A percentile compares a stretch with the other conserved stretches of the same genome.
Conservation (phyloP, 1,139 yeast species). For the Debaryomycetaceae sp. region DNA sequence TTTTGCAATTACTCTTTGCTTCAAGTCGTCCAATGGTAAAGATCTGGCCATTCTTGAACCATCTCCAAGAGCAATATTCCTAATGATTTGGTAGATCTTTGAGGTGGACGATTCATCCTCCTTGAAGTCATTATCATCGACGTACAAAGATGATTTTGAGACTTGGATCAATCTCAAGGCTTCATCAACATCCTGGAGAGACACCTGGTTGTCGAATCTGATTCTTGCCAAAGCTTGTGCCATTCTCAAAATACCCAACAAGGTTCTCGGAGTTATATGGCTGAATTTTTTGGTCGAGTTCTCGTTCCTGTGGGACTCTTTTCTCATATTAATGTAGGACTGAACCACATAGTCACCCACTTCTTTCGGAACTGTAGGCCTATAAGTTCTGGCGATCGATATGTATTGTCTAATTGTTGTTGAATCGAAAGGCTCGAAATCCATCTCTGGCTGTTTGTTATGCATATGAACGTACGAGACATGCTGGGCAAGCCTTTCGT, state of each 20-base stretch:
- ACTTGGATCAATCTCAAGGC: constrained; percentile 84
- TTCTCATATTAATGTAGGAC: constrained; percentile 87
- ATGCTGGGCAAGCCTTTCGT: constrained; percentile 85
- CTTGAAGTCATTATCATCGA: constrained; percentile 44
- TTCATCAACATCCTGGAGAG: constrained; percentile 86
- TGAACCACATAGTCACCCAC: constrained; percentile 88
- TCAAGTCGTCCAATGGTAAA: constrained; percentile 56
- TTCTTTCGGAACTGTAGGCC: constrained; percentile 84
- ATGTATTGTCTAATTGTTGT: constrained; percentile 82
- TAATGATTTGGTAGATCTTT: constrained; percentile 59
- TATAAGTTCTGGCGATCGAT: constrained; percentile 76
- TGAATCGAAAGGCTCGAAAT: constrained; percentile 74
- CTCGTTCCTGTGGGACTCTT: constrained; percentile 79
- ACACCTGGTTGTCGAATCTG: constrained; percentile 72
- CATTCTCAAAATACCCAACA: constrained; percentile 86
- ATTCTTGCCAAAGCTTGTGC: constrained; percentile 93
- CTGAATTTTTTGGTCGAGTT: constrained; percentile 74
- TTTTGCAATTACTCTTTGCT: constrained; percentile 70
- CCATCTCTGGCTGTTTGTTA: constrained; percentile 77
- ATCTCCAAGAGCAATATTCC: constrained; percentile 48
- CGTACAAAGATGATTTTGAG: constrained; percentile 75
- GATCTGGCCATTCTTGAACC: constrained; percentile 38
- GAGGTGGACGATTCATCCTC: constrained; percentile 56
- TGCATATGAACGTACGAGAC: constrained; percentile 96
- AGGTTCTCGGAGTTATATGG: constrained; percentile 93